phyloP scores from a whole-genome alignment of 192 early-diverging fungal species.

The Paraglomus brasilianum region DNA sequence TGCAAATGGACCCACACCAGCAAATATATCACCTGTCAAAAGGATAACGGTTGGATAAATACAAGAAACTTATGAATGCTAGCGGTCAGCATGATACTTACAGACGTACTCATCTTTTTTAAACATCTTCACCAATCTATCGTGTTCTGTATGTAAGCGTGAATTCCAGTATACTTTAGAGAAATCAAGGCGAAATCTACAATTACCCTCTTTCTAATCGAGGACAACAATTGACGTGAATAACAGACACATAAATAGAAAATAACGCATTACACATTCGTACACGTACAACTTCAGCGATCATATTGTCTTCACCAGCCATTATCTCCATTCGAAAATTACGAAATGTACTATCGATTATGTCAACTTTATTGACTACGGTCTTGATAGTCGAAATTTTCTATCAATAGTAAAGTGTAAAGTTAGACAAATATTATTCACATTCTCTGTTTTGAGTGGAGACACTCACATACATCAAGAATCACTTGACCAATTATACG shows the following conservation, averaged over 20 bases:
- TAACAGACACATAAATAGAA: not conserved
- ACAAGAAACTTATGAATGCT: too few species aligned
- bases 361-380: conserved; percentile 96
- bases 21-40: conserved; percentile 80
- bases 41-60: too few species aligned
- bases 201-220: conserved; percentile 81
- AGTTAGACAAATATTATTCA: not conserved
- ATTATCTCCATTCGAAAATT: conserved; percentile 97
- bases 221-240: not conserved
- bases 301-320: conserved; percentile 83
- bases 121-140: conserved; percentile 83
- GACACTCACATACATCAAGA: conserved; percentile 67
- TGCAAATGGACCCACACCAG: conserved; percentile 97
- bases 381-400: conserved; percentile 86
- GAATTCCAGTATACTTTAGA: conserved; percentile 99
- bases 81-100: conserved; percentile 23
- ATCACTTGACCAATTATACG: conserved; percentile 91
- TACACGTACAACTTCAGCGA: conserved; percentile 75
- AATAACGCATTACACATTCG: conserved; percentile 21
- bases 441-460: not conserved
- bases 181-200: conserved; percentile 91
- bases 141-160: conserved; percentile 91
- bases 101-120: conserved; percentile 70
- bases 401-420: conserved; percentile 37
- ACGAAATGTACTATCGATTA: conserved; percentile 93